These are phyloP conservation scores for Botryococcus braunii DNA, from an alignment of 163 green algal species.

Conservation along the genomic window DNA sequence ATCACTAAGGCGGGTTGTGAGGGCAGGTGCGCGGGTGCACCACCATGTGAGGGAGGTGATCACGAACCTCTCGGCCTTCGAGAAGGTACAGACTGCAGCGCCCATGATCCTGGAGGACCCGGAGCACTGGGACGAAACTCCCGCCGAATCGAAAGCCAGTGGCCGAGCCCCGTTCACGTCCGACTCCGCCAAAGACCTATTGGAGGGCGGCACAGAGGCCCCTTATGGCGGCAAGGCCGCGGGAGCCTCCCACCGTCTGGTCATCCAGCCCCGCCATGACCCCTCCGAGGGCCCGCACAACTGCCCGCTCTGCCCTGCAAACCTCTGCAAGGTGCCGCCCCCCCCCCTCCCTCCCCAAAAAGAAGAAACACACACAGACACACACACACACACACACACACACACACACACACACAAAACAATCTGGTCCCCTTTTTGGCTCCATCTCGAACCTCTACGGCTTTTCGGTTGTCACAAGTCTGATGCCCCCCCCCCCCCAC, in stretches of 20 bases:
- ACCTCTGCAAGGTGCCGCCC: conserved; percentile 71
- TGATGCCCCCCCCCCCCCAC: too few relatives aligned
- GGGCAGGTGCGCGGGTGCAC: conserved; percentile 33
- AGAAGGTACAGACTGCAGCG: conserved; percentile 18
- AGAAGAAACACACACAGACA: too few relatives aligned
- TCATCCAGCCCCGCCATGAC: conserved; percentile 32
- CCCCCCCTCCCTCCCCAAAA: too few relatives aligned
- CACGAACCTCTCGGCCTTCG: conserved; percentile 58
- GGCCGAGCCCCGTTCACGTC: too few relatives aligned
- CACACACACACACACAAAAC: too few relatives aligned
- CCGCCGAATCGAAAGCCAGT: too few relatives aligned
- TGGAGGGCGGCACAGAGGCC: too few relatives aligned
- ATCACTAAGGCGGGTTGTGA: neutral
- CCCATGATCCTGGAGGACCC: conserved; percentile 8
- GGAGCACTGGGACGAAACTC: too few relatives aligned
- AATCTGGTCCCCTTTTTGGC: too few relatives aligned
- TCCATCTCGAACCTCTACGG: too few relatives aligned
- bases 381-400: too few relatives aligned
- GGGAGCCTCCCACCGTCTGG: conserved; percentile 17
- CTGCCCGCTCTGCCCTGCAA: conserved; percentile 64
- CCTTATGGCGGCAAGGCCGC: neutral
- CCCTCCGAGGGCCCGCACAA: conserved; percentile 28
- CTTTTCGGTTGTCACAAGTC: too few relatives aligned
- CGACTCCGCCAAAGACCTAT: neutral
- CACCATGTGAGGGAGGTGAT: conserved; percentile 48